phyloP scores from a whole-genome alignment of 2,329 filamentous ascomycete genomes.

The Xylaria sp. region DNA sequence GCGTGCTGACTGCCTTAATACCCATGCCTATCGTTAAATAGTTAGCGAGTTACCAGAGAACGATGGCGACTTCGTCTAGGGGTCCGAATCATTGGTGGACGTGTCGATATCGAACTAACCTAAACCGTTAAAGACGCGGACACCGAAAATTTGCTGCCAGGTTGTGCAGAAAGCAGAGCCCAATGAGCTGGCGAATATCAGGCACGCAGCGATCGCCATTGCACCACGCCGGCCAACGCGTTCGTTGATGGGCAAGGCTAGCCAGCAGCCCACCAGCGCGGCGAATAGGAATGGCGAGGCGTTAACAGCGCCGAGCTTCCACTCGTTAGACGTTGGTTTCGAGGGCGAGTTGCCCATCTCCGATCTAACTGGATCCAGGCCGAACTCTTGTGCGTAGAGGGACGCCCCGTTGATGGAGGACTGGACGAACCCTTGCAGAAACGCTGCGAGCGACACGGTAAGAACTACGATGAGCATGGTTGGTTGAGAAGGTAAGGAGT shows the following conservation, averaged over 20 bases:
- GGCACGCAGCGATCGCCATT: constrained; percentile 52
- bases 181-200: constrained; percentile 55
- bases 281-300: constrained; percentile 54
- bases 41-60: background rate
- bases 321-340: constrained; percentile 45
- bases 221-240: constrained; percentile 54
- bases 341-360: background rate
- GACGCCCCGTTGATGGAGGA: constrained; percentile 57
- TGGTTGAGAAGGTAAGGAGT: constrained; percentile 53
- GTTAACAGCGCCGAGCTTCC: constrained; percentile 55
- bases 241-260: constrained; percentile 56
- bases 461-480: constrained; percentile 55
- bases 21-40: constrained; percentile 54
- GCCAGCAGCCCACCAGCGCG: constrained; percentile 53
- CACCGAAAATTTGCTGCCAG: constrained; percentile 51
- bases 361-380: background rate
- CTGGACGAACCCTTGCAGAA: constrained; percentile 58
- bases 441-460: constrained; percentile 57
- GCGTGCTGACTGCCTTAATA: constrained; percentile 59
- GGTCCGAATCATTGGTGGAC: background rate
- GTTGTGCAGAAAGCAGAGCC: constrained; percentile 50
- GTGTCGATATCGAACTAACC: background rate
- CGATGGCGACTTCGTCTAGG: background rate
- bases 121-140: constrained; percentile 47
- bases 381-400: constrained; percentile 43